Conservation (phyloP, 2,329 filamentous ascomycete species). For the Nemania sp. region DNA sequence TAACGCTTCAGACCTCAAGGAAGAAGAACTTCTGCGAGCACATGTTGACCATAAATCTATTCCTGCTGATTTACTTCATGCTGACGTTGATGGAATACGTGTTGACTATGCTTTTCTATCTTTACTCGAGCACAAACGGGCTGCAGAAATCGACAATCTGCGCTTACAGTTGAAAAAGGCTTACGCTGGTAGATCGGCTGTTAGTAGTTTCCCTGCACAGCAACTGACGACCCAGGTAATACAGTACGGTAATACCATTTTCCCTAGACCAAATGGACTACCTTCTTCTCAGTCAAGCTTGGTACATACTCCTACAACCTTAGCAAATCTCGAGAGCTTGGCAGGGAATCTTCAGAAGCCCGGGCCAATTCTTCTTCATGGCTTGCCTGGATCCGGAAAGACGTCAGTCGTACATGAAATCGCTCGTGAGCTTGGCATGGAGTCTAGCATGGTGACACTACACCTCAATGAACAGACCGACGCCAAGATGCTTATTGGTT, state of each 20-base stretch:
- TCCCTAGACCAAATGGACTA: conserved; percentile 71
- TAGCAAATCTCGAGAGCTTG: conserved; percentile 76
- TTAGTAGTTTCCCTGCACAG: conserved; percentile 50
- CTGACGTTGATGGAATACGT: conserved; percentile 77
- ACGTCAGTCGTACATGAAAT: conserved; percentile 86
- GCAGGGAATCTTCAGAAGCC: conserved; percentile 74
- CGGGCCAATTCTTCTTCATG: conserved; percentile 83
- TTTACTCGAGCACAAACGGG: conserved; percentile 68
- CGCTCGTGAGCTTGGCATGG: conserved; percentile 81
- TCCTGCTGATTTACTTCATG: conserved; percentile 66
- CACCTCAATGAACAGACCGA: conserved; percentile 99
- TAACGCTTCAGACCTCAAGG: conserved; percentile 81
- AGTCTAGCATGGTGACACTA: conserved; percentile 87
- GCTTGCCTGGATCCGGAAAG: conserved; percentile 89
- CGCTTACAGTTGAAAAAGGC: conserved; percentile 54
- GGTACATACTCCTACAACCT: conserved; percentile 78
- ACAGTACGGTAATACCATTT: conserved; percentile 73
- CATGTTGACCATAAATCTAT: conserved; percentile 67
- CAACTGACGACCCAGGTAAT: conserved; percentile 71
- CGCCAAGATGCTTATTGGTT: conserved; percentile 92
- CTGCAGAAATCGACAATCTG: conserved; percentile 59
- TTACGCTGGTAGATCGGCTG: conserved; percentile 37
- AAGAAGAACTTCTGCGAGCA: conserved; percentile 76
- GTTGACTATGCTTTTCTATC: conserved; percentile 84
- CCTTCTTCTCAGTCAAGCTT: conserved; percentile 63